These are phyloP conservation scores for Phytophthora citrophthora DNA, from an alignment of 352 stramenopile genomes.

Conservation along the genomic window DNA sequence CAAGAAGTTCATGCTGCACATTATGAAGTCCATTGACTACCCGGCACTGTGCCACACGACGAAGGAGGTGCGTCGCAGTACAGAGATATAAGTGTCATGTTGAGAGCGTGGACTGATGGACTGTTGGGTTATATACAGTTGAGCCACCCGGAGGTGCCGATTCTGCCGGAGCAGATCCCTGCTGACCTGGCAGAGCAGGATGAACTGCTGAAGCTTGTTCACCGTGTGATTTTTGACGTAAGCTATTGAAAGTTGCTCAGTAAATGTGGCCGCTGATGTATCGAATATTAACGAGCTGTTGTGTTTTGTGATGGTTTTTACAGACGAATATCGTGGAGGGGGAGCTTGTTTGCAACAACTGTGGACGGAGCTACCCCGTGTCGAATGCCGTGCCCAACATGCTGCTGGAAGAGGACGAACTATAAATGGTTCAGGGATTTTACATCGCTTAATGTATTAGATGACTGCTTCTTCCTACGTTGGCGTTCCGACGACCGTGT, in stretches of 20 bases:
- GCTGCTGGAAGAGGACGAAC: conserved; percentile 87
- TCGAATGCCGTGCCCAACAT: conserved; percentile 87
- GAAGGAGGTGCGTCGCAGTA: conserved; percentile 55
- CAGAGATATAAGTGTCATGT: not conserved
- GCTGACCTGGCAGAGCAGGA: conserved; percentile 62
- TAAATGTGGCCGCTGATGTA: not conserved
- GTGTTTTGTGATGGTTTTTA: not conserved
- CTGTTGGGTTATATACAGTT: conserved; percentile 41
- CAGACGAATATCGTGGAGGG: conserved; percentile 88
- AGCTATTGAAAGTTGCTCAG: conserved; percentile 13
- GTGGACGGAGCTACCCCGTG: conserved; percentile 77
- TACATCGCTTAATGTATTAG: conserved; percentile 34
- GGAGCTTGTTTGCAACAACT: conserved; percentile 88
- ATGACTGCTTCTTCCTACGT: not conserved
- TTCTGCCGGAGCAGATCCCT: conserved; percentile 71
- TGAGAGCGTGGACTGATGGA: not conserved
- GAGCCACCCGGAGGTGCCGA: conserved; percentile 80
- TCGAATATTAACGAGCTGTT: no score
- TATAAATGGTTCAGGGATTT: conserved; percentile 46
- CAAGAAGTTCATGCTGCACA: conserved; percentile 87
- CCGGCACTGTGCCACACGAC: conserved; percentile 72
- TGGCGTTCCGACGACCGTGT: not conserved
- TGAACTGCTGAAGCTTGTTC: conserved; percentile 76
- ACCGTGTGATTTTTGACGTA: conserved; percentile 86
- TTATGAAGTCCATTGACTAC: conserved; percentile 90